Evolutionary conservation across 1,139 yeast genomes (phyloP).

Genomic region (Torulaspora pretoriensis): DNA sequence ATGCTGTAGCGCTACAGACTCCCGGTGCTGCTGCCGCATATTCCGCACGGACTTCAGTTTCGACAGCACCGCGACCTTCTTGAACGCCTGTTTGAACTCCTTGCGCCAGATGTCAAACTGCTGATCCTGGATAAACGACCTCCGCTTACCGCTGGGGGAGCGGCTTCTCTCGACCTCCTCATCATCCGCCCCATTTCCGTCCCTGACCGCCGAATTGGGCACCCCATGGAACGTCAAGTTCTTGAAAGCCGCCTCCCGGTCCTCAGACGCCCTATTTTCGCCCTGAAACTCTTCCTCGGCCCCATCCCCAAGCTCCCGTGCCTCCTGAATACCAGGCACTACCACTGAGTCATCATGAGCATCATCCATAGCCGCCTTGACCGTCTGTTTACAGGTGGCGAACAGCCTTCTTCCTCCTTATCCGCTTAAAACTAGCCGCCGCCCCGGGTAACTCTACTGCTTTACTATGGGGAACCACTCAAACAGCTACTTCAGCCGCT

Average conservation of each 20-base stretch:
- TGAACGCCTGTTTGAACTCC: conserved; percentile 32
- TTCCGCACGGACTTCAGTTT: conserved; percentile 12
- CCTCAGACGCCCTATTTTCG: conserved; percentile 5
- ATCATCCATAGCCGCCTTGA: background rate
- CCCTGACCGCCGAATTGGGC: conserved; percentile 19
- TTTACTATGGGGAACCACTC: background rate
- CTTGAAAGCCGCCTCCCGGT: conserved; percentile 25
- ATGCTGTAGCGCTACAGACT: conserved; percentile 5
- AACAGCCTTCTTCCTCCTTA: background rate
- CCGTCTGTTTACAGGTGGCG: background rate
- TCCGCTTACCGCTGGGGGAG: conserved; percentile 16
- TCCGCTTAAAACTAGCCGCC: background rate
- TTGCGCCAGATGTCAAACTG: conserved; percentile 30
- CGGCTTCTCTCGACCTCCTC: conserved; percentile 1
- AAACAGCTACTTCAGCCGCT: background rate
- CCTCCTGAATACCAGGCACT: conserved; percentile 25
- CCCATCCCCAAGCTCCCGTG: conserved; percentile 20
- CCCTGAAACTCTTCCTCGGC: conserved; percentile 14
- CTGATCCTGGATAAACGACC: conserved; percentile 15
- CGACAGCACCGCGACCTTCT: conserved; percentile 28
- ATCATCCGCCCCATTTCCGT: conserved; percentile 2
- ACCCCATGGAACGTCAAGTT: conserved; percentile 26
- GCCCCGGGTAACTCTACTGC: conserved; percentile 3
- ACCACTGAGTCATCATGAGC: conserved; percentile 18
- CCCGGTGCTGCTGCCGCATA: conserved; percentile 7